phyloP scores from a whole-genome alignment of 2,329 filamentous ascomycete genomes.

The Colletotrichum shisoi region DNA sequence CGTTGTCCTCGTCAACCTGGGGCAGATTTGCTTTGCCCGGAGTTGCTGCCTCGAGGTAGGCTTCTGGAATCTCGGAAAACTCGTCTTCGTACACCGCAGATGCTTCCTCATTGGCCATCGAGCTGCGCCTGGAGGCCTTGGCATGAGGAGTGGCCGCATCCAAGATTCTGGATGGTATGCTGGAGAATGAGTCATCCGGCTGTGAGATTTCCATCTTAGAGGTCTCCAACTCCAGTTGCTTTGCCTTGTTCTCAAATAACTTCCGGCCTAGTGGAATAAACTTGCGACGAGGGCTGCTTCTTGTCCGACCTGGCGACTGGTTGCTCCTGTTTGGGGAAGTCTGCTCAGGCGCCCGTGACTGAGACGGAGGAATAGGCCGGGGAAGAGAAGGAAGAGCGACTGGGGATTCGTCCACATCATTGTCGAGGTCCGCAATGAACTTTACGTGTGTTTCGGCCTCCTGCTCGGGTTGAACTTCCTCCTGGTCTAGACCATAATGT shows the following conservation, averaged over 20 bases:
- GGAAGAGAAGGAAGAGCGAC: conserved; percentile 26
- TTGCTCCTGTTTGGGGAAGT: conserved; percentile 18
- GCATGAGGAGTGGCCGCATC: conserved; percentile 45
- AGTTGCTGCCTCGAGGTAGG: conserved; percentile 59
- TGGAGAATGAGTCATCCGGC: conserved; percentile 49
- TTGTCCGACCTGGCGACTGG: conserved; percentile 45
- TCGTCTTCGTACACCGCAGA: conserved; percentile 60
- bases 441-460: conserved; percentile 13
- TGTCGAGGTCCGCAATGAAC: conserved; percentile 1
- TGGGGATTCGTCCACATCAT: conserved; percentile 13
- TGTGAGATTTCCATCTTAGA: conserved; percentile 5
- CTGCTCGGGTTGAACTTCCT: not conserved
- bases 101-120: conserved; percentile 44
- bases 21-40: conserved; percentile 47
- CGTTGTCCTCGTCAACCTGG: conserved; percentile 32
- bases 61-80: conserved; percentile 65
- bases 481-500: not conserved
- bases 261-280: conserved; percentile 48
- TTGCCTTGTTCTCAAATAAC: conserved; percentile 47
- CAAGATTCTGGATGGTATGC: conserved; percentile 47
- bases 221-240: conserved; percentile 38
- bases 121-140: conserved; percentile 22
- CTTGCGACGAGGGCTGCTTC: conserved; percentile 51
- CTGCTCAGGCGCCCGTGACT: not conserved
- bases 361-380: conserved; percentile 6